Conservation (phyloP, 1,139 yeast genomes). For the Suhomyces wounanorum region DNA sequence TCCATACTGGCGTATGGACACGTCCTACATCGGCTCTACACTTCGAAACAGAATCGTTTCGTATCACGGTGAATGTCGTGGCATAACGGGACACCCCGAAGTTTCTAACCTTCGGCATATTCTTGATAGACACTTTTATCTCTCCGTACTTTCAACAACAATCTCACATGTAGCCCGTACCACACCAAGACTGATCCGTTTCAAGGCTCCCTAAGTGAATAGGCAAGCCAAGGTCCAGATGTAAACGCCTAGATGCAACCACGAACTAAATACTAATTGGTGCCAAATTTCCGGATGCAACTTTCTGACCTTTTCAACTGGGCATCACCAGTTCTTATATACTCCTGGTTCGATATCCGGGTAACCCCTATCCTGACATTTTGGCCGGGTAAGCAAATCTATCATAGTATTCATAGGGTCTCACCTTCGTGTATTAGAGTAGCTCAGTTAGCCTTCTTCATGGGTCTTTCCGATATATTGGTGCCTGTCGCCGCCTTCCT, state of each 20-base stretch:
- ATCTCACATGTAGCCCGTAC: constrained; percentile 29
- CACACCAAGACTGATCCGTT: constrained; percentile 19
- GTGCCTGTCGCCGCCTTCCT: constrained; percentile 12
- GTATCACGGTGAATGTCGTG: constrained; percentile 38
- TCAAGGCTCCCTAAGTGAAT: constrained; percentile 50
- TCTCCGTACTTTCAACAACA: constrained; percentile 49
- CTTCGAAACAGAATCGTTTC: not conserved
- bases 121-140: constrained; percentile 52
- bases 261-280: constrained; percentile 11
- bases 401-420: not conserved
- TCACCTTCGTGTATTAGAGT: not conserved
- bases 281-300: constrained; percentile 46
- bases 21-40: not conserved
- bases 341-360: constrained; percentile 13
- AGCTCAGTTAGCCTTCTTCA: not conserved
- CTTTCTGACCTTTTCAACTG: constrained; percentile 33
- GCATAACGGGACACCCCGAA: constrained; percentile 58
- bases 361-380: constrained; percentile 9
- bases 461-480: constrained; percentile 12
- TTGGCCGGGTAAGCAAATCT: not conserved
- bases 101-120: constrained; percentile 44
- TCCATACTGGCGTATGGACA: not conserved
- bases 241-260: constrained; percentile 6
- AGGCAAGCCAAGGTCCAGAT: constrained; percentile 38
- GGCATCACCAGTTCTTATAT: constrained; percentile 8